phyloP scores from a whole-genome alignment of 1,284 basidiomycete species.

The Stereum hirsutum region DNA sequence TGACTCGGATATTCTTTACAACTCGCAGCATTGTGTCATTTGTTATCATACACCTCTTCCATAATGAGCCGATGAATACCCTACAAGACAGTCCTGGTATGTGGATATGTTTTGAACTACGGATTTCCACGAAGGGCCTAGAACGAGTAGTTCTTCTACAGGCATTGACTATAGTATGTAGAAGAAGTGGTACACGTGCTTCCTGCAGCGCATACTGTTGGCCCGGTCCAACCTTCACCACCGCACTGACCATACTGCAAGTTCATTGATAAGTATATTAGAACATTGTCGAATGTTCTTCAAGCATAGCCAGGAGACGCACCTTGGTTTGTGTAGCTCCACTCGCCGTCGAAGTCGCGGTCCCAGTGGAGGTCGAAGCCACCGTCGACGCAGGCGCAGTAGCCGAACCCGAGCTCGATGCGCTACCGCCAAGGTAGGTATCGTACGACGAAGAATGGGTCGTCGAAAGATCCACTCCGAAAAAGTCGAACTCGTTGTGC shows the following conservation, averaged over 20 bases:
- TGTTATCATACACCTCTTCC: no score
- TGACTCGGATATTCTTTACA: no score
- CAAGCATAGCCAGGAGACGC: neutral
- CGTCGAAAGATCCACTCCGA: neutral
- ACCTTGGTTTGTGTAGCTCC: neutral
- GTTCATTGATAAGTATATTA: neutral
- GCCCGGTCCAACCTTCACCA: neutral
- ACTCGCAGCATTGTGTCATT: no score
- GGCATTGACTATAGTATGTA: slow-evolving; percentile 8
- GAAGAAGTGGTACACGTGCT: neutral
- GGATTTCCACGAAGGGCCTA: no score
- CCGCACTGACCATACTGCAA: neutral
- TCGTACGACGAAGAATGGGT: neutral
- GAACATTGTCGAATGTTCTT: no score
- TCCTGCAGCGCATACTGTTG: neutral
- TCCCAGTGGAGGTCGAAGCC: neutral
- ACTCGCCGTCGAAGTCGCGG: neutral
- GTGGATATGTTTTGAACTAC: no score
- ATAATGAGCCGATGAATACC: no score
- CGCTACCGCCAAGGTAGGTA: neutral
- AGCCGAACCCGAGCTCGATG: neutral
- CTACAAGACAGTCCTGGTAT: no score
- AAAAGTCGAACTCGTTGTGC: neutral
- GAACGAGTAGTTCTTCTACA: no score
- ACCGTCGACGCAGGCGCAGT: neutral